phyloP scores from a whole-genome alignment of 345 rosid species.

The Sonneratia alba region DNA sequence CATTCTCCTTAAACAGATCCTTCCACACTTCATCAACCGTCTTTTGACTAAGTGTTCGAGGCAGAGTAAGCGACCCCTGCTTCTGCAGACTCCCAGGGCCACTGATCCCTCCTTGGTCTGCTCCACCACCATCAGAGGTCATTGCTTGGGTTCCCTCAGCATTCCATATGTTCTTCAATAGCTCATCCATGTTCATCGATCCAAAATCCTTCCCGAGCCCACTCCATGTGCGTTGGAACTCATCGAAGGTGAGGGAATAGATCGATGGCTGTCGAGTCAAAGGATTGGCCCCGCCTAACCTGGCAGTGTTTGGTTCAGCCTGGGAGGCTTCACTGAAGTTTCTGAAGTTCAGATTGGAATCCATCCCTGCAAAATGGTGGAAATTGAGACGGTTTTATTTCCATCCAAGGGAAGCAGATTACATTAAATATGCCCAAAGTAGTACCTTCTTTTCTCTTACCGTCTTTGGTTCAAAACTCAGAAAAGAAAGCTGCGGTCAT shows the following conservation, averaged over 20 bases:
- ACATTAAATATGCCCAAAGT: neutral
- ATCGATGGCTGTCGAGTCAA: conserved; percentile 69
- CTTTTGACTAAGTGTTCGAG: conserved; percentile 86
- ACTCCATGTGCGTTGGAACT: conserved; percentile 65
- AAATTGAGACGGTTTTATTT: conserved; percentile 8
- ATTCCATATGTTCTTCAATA: conserved; percentile 74
- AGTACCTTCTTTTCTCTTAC: neutral
- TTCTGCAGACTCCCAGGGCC: conserved; percentile 55
- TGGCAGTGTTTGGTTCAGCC: conserved; percentile 29
- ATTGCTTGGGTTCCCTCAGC: conserved; percentile 76
- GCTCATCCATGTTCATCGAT: conserved; percentile 97
- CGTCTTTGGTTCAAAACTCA: neutral
- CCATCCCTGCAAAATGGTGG: conserved; percentile 27
- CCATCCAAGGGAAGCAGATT: conserved; percentile 3
- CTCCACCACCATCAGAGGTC: conserved; percentile 27
- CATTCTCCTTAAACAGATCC: conserved; percentile 46
- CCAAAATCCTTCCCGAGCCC: conserved; percentile 85
- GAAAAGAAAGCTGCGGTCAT: neutral
- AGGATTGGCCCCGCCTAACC: conserved; percentile 27
- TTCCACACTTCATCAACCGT: conserved; percentile 96
- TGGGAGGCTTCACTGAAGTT: conserved; percentile 33
- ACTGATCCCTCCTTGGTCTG: conserved; percentile 20
- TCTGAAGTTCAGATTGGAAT: conserved; percentile 61
- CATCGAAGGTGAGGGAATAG: conserved; percentile 78
- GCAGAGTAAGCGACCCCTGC: conserved; percentile 90